Percentiles rank a stretch among this genome's conserved stretches.
Conservation (phyloP, 192 early-diverging fungal species). For the Linnemannia exigua region DNA sequence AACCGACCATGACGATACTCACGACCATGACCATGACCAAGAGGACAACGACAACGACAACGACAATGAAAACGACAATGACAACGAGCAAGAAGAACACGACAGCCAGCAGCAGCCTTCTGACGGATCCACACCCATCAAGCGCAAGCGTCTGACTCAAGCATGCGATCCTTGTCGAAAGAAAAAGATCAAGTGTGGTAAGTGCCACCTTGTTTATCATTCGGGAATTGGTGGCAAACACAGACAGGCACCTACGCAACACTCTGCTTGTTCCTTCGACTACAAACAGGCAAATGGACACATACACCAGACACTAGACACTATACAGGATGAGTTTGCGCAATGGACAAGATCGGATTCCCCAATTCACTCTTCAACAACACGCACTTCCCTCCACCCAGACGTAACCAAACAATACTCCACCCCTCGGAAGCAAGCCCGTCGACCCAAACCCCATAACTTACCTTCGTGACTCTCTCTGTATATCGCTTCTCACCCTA, state of each 20-base stretch:
- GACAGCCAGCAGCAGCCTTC: conserved; percentile 11
- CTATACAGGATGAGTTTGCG: conserved; percentile 2
- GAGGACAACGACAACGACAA: not conserved
- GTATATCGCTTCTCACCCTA: not conserved
- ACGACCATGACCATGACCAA: conserved; percentile 5
- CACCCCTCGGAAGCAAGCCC: conserved; percentile 3
- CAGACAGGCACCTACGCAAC: conserved; percentile 6
- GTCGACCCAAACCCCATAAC: not conserved
- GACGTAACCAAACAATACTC: not conserved
- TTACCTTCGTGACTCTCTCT: conserved; percentile 1
- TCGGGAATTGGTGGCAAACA: conserved; percentile 9
- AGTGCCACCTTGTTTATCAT: not conserved
- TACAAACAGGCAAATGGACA: not conserved
- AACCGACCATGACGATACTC: conserved; percentile 4
- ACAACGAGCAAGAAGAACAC: conserved; percentile 32
- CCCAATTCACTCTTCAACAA: conserved; percentile 1
- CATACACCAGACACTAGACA: not conserved
- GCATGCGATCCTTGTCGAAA: conserved; percentile 83
- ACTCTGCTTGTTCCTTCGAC: not conserved
- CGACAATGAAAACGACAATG: conserved; percentile 20
- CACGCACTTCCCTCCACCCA: not conserved
- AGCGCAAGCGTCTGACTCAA: conserved; percentile 77
- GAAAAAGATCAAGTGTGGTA: conserved; percentile 76
- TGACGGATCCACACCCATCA: conserved; percentile 34
- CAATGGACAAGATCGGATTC: not conserved